Percentiles rank a stretch among this genome's conserved stretches.
Conservation (phyloP, 2,329 filamentous ascomycete genomes). For the Fusarium oxysporum region DNA sequence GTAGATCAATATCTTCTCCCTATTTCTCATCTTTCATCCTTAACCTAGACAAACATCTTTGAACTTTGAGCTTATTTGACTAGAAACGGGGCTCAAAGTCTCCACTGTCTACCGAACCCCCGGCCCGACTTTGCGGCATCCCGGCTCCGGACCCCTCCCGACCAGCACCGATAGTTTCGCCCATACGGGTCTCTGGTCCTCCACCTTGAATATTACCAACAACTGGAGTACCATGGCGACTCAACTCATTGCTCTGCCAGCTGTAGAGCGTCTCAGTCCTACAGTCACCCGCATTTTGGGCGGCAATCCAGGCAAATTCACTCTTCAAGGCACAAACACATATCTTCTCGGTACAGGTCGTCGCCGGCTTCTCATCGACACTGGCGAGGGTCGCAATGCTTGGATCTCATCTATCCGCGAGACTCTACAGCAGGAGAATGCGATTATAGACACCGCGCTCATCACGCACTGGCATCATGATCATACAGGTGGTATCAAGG, state of each 20-base stretch:
- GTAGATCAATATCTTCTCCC: neutral
- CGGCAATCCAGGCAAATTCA: constrained; percentile 88
- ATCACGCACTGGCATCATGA: constrained; percentile 95
- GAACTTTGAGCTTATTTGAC: neutral
- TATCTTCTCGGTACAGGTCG: constrained; percentile 86
- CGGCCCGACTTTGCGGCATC: constrained; percentile 22
- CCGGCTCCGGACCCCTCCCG: constrained; percentile 33
- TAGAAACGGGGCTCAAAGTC: constrained; percentile 7
- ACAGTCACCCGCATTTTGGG: constrained; percentile 86
- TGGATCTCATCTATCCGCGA: constrained; percentile 77
- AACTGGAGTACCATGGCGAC: constrained; percentile 64
- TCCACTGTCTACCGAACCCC: constrained; percentile 3
- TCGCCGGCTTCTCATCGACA: constrained; percentile 85
- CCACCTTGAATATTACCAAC: neutral
- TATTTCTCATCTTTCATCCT: neutral
- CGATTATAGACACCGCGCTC: constrained; percentile 75
- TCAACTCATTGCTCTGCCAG: constrained; percentile 73
- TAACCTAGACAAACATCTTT: neutral
- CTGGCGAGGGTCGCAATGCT: constrained; percentile 80
- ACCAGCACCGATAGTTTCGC: neutral
- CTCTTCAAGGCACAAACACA: constrained; percentile 87
- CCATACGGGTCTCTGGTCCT: neutral
- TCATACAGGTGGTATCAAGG: constrained; percentile 80
- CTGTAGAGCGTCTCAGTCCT: constrained; percentile 81
- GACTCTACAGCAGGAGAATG: constrained; percentile 75